These are phyloP conservation scores for Coemansia sp. DNA, from an alignment of 192 early-diverging fungal species.

Conservation along the genomic window DNA sequence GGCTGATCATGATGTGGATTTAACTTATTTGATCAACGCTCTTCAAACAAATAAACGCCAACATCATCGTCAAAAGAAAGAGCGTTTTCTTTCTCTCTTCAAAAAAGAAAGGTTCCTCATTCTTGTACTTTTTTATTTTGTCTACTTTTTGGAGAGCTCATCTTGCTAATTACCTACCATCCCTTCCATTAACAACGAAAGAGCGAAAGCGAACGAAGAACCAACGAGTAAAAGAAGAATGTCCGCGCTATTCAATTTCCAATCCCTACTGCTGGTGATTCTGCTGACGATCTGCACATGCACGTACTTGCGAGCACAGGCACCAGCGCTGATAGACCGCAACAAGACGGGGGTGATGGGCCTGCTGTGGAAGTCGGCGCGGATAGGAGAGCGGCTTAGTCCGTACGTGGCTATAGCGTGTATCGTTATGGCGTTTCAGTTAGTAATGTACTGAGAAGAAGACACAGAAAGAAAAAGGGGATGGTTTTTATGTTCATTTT, in stretches of 20 bases:
- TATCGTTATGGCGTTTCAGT: slow-evolving; percentile 78
- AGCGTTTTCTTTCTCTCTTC: no score
- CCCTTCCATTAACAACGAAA: no score
- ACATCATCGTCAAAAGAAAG: no score
- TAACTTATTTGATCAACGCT: no score
- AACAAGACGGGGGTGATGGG: slow-evolving; percentile 90
- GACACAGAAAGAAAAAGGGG: slow-evolving; percentile 6
- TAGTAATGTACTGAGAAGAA: slow-evolving; percentile 51
- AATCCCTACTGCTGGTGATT: slow-evolving; percentile 87
- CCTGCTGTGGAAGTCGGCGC: slow-evolving; percentile 92
- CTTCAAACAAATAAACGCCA: no score
- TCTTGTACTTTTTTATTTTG: no score
- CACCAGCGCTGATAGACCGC: slow-evolving; percentile 79
- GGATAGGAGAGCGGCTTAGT: slow-evolving; percentile 92
- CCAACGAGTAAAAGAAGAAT: background rate
- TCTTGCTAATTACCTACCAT: no score
- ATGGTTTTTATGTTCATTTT: no score
- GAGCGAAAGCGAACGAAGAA: no score
- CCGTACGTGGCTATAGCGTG: slow-evolving; percentile 94
- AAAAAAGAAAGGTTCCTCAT: no score
- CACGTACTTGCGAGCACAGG: slow-evolving; percentile 88
- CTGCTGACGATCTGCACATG: slow-evolving; percentile 96
- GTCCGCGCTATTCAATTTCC: slow-evolving; percentile 97
- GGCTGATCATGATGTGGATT: no score
- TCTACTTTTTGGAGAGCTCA: no score